Conservation (phyloP, 805 yeast genomes). For the Cyberlindnera mississippiensis region DNA sequence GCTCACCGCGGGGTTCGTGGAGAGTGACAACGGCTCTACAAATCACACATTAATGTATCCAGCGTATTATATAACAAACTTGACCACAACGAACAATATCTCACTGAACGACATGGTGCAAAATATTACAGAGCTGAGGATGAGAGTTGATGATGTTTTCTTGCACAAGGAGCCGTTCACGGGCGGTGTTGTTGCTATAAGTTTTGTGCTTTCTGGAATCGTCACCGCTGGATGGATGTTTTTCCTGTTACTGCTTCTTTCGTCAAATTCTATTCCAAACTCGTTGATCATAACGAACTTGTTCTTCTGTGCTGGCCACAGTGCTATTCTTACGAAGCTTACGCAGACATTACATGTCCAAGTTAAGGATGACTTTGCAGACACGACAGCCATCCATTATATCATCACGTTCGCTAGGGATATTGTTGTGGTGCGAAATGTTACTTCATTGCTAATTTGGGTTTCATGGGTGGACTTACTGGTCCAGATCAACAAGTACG, state of each 20-base stretch:
- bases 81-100: conserved; percentile 27
- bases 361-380: conserved; percentile 50
- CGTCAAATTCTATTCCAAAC: conserved; percentile 54
- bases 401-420: conserved; percentile 35
- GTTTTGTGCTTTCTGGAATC: conserved; percentile 50
- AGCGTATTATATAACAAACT: conserved; percentile 46
- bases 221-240: conserved; percentile 72
- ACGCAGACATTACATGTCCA: conserved; percentile 46
- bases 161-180: conserved; percentile 33
- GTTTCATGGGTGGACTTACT: conserved; percentile 55
- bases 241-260: conserved; percentile 48
- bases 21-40: neutral
- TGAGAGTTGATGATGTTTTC: conserved; percentile 2
- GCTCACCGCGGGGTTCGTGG: conserved; percentile 21
- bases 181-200: conserved; percentile 38
- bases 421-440: conserved; percentile 36
- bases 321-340: conserved; percentile 45
- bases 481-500: conserved; percentile 33
- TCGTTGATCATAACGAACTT: conserved; percentile 56
- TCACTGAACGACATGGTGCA: conserved; percentile 5
- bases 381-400: conserved; percentile 39
- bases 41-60: conserved; percentile 29
- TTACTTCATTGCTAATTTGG: conserved; percentile 44
- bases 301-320: conserved; percentile 49
- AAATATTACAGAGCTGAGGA: conserved; percentile 5